Percentiles rank a stretch among this genome's conserved stretches.
Evolutionary conservation across 345 rosid species (phyloP).

Genomic region (Aquilaria malaccensis): DNA sequence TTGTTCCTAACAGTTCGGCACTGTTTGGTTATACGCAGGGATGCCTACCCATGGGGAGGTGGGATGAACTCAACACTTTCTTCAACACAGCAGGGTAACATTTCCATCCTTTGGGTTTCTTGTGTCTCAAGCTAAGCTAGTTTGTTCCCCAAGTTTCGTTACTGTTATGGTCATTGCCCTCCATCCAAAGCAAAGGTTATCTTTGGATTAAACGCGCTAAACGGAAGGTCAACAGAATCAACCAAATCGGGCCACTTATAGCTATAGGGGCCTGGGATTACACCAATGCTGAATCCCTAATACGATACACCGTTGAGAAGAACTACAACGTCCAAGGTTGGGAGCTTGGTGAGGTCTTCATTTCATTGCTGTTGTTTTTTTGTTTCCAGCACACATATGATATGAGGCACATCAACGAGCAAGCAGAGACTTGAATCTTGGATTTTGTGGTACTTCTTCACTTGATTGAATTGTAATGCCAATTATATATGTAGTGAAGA

Average conservation of each 20-base stretch:
- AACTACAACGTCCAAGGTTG: slow-evolving; percentile 47
- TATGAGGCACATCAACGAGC: no score
- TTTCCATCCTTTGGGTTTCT: background rate
- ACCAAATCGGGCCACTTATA: slow-evolving; percentile 26
- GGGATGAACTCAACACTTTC: slow-evolving; percentile 60
- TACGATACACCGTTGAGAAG: slow-evolving; percentile 45
- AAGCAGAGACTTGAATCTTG: no score
- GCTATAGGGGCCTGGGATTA: slow-evolving; percentile 59
- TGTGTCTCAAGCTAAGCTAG: background rate
- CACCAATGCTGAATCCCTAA: slow-evolving; percentile 46
- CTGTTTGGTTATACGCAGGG: slow-evolving; percentile 58
- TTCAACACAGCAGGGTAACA: slow-evolving; percentile 52
- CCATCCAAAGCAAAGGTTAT: slow-evolving; percentile 43
- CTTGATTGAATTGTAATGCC: no score
- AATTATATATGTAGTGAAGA: no score
- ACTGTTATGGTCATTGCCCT: background rate
- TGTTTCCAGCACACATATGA: no score
- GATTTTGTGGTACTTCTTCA: no score
- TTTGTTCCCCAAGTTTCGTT: background rate
- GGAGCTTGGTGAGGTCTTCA: slow-evolving; percentile 67
- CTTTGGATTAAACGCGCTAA: slow-evolving; percentile 61
- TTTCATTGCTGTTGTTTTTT: no score
- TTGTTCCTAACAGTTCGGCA: slow-evolving; percentile 29
- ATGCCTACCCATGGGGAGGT: slow-evolving; percentile 55
- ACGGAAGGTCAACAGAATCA: slow-evolving; percentile 30